phyloP scores from a whole-genome alignment of 805 yeast genomes.

The Saccharomycopsis guyanensis region DNA sequence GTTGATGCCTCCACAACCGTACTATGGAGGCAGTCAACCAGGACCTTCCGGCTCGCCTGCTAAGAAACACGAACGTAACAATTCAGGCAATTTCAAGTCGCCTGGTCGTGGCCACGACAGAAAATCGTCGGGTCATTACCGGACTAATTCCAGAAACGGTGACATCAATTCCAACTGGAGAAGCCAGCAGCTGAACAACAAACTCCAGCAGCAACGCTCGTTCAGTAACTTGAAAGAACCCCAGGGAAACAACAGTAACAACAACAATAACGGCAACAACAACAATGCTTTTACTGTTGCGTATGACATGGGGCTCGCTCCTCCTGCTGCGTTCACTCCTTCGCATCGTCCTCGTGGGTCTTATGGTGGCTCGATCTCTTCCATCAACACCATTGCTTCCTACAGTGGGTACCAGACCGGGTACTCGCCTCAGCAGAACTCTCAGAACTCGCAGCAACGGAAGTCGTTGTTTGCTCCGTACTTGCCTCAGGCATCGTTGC shows the following conservation, averaged over 20 bases:
- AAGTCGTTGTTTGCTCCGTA: conserved; percentile 93
- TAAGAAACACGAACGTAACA: conserved; percentile 12
- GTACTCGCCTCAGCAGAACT: conserved; percentile 20
- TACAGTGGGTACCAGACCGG: conserved; percentile 17
- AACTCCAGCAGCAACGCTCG: conserved; percentile 13
- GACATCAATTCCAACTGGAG: conserved; percentile 61
- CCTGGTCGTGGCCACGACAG: conserved; percentile 29
- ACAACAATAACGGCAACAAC: conserved; percentile 19
- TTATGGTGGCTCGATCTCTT: conserved; percentile 53
- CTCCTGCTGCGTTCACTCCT: conserved; percentile 52
- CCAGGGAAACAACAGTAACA: conserved; percentile 29
- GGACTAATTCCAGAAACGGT: conserved; percentile 35
- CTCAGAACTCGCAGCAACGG: conserved; percentile 37
- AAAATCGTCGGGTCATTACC: conserved; percentile 32
- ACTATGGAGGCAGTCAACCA: conserved; percentile 31
- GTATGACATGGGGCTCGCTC: conserved; percentile 79
- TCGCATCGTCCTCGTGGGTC: conserved; percentile 77
- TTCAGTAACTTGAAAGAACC: conserved; percentile 2
- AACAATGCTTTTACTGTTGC: conserved; percentile 45
- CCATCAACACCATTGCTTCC: conserved; percentile 25
- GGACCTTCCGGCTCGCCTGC: conserved; percentile 5
- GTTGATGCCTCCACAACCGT: conserved; percentile 49
- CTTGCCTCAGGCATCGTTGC: conserved; percentile 86
- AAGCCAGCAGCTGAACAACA: conserved; percentile 37
- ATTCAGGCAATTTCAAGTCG: conserved; percentile 7